Base-by-base conservation (phyloP, 495 filamentous ascomycete species). In the Lasiosphaeria hispida region DNA sequence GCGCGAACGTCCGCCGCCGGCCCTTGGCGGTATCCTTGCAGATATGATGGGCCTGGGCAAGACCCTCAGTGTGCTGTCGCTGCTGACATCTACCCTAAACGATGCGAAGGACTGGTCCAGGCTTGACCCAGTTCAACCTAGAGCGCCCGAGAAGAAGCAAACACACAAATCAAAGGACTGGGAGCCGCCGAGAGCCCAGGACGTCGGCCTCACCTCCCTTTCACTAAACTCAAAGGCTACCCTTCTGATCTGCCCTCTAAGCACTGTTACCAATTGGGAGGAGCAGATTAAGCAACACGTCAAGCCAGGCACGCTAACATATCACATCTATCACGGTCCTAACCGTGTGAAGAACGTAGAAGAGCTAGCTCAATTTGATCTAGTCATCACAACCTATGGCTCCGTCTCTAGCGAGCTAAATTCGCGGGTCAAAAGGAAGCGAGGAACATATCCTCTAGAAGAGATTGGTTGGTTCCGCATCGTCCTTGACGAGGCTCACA, bases 31-130 rank as follows among this genome's bases (percentile, higher is more conserved):
- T n/a, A 88, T 98, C 34, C 76, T 98, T 17, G 94, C 94, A 7
- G 94, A 98, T 67, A 91, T 96, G 87, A 98, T 98, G 94, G 94
- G 94, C 38, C 75, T 98, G 13, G 94, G 94, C 6, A 98, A 98
- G 69, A 97, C 94, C 0, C 73, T 98, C 45, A 96, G 88, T 66
- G 88, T 96, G 33, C 77, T 98, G 6, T 87, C 91, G 3, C 78
- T 97, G 18, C 70, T 93, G 13, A 74, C 85, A 2, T 78, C 77
- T 14, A 87, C 90, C 0, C 72, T 87, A 3, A 63, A 72, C 0
- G 77, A 86, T 23, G 83, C 91, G 2, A 58, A 70, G 14, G 66
- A 73, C 9, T 98, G 88, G 75, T 77, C 77, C 18, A 65, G 64
- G 13, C 68, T 75, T 15, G 34, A 60, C 8, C 75, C 77, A 10